Evolutionary conservation across 2,329 filamentous ascomycete genomes (phyloP).

Genomic region (Phialophora chinensis): DNA sequence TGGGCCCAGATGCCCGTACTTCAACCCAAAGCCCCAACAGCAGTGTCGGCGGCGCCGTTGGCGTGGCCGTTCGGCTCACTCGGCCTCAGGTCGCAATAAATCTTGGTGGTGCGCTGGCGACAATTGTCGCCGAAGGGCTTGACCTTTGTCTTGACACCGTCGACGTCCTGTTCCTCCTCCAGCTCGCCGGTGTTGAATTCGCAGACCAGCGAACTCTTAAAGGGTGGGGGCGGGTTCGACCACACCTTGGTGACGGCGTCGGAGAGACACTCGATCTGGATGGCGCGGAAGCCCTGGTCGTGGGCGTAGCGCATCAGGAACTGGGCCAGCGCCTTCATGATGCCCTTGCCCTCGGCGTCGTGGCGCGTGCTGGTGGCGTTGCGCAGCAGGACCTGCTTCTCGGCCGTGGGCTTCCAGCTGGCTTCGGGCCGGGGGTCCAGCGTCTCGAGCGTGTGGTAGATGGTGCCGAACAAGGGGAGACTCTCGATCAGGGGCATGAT

Average conservation of each 20-base stretch:
- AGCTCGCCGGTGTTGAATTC: constrained; percentile 32
- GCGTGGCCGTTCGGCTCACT: constrained; percentile 16
- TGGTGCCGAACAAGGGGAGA: constrained; percentile 25
- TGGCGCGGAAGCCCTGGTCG: constrained; percentile 42
- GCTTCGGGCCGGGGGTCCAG: constrained; percentile 36
- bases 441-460: constrained; percentile 29
- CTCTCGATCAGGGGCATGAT: constrained; percentile 37
- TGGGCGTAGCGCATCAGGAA: constrained; percentile 48
- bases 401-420: constrained; percentile 42
- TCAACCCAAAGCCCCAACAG: constrained; percentile 18
- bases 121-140: constrained; percentile 69
- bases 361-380: constrained; percentile 47
- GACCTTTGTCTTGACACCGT: constrained; percentile 44
- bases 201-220: constrained; percentile 25
- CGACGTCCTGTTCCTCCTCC: constrained; percentile 28
- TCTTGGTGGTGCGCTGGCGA: constrained; percentile 67
- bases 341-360: constrained; percentile 45
- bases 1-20: no score
- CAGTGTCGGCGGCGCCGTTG: background rate
- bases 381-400: constrained; percentile 45
- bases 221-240: constrained; percentile 35
- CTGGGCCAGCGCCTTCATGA: constrained; percentile 46
- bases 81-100: constrained; percentile 61
- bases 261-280: constrained; percentile 47
- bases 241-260: constrained; percentile 35